These are phyloP conservation scores for Coemansia sp. DNA, from an alignment of 192 early-diverging fungal genomes.

Conservation along the genomic window DNA sequence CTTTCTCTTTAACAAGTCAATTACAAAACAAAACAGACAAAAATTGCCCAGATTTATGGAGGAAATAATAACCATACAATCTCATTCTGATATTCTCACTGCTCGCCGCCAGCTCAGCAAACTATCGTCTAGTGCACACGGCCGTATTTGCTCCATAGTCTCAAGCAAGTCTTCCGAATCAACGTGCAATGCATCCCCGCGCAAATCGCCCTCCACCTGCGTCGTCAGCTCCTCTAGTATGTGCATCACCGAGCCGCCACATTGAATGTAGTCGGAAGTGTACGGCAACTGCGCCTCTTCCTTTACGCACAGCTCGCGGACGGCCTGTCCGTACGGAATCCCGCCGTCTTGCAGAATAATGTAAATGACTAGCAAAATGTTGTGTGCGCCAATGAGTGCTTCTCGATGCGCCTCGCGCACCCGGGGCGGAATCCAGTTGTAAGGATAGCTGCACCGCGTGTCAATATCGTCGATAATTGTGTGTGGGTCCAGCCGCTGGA, in stretches of 20 bases:
- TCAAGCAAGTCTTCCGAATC: conserved; percentile 40
- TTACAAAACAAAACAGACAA: conserved; percentile 5
- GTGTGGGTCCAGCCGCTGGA: conserved; percentile 18
- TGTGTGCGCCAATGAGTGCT: conserved; percentile 38
- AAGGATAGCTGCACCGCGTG: conserved; percentile 33
- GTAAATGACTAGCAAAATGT: conserved; percentile 46
- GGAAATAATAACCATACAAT: neutral
- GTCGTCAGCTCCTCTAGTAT: conserved; percentile 38
- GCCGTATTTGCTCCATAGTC: conserved; percentile 25
- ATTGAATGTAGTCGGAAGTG: conserved; percentile 28
- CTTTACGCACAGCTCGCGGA: conserved; percentile 31
- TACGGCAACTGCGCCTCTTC: conserved; percentile 15
- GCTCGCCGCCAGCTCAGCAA: conserved; percentile 31
- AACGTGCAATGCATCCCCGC: conserved; percentile 31
- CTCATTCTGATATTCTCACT: conserved; percentile 9
- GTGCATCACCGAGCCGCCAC: conserved; percentile 38
- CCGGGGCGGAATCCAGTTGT: conserved; percentile 41
- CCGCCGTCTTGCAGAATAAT: conserved; percentile 37
- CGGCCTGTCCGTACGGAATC: conserved; percentile 16
- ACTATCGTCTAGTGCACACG: conserved; percentile 38
- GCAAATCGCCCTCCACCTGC: conserved; percentile 43
- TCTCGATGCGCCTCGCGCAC: conserved; percentile 24
- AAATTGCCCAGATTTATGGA: neutral
- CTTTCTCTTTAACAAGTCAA: neutral
- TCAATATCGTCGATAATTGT: conserved; percentile 15